Base-by-base conservation (phyloP, 225 moss, liverwort and hornwort genomes). In the Thuidium tamariscinum region DNA sequence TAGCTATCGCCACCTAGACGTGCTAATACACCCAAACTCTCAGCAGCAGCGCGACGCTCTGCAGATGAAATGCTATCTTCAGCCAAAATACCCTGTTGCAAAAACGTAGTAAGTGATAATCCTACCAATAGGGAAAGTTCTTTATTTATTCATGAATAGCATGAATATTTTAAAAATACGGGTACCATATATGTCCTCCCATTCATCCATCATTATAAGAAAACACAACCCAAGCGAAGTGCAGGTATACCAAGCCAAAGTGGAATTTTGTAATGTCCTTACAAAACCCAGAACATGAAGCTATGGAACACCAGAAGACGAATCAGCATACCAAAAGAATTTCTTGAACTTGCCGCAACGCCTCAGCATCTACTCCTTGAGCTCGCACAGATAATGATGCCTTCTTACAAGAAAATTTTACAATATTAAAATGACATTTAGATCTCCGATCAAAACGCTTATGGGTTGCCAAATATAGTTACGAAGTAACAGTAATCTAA, bases 11-110 rank as follows among this genome's bases (percentile, higher is more conserved):
- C 92, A 87, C 99, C 99, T 63, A 97, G 84, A 83, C 99, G 99
- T 65, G 99, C 99, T 88, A 99, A 87, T 67, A 97, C 88, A 79
- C 99, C 99, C 87, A 99, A 92, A 86, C 99, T 95, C 91, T 99
- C 99, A 77, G 99, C 94, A 84, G 96, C 96, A 88, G 99, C 99
- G 87, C 99, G 96, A 75, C 95, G 95, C 84, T 94, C 95, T 70
- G 95, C 96, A 79, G 95, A 91, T 62, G 94, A 94, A 88, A 94
- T 90, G 90, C 91, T 96, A 64, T 97, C 99, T 88, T 99, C 97
- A 74, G 92, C 90, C 84, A 99, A 86, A 72, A 99, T 93, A 74
- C 96, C 95, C 94, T 96, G 93, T 89, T 83, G 49, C 79, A 87
- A 84, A 86, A 85, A 84, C 56, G 27, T 42, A 64, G 44, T 41